Conservation (phyloP, 805 yeast genomes). For the Candida dajiaensis region DNA sequence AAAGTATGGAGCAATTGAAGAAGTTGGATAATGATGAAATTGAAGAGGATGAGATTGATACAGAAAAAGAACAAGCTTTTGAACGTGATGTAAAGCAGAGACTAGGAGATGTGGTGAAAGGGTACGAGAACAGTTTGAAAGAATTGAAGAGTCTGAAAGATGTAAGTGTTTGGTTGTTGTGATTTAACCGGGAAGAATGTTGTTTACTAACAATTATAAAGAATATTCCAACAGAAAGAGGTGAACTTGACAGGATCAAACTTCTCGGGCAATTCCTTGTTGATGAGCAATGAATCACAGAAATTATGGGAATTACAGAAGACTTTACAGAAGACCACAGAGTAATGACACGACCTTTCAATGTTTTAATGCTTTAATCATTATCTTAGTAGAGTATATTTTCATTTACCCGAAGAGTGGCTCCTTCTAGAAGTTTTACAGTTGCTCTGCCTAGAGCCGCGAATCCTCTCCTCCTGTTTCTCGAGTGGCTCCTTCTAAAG, state of each 20-base stretch:
- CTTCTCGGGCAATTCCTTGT: background rate
- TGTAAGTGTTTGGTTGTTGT: constrained; percentile 10
- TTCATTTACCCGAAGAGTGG: background rate
- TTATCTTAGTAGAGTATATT: no score
- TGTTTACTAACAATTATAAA: background rate
- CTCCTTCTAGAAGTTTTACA: background rate
- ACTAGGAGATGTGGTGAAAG: constrained; percentile 6
- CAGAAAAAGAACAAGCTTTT: constrained; percentile 10
- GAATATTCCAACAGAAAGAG: background rate
- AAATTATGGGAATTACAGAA: no score
- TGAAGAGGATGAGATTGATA: constrained; percentile 5
- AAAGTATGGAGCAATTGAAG: constrained; percentile 16
- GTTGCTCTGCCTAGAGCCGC: background rate
- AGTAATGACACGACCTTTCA: background rate
- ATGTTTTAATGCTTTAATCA: no score
- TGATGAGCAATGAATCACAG: background rate
- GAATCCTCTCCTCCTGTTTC: background rate
- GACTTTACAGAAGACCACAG: no score
- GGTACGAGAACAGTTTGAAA: constrained; percentile 14
- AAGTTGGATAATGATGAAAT: background rate
- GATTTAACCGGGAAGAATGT: constrained; percentile 1
- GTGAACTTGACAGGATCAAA: background rate
- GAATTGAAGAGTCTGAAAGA: constrained; percentile 16
- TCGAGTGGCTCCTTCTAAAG: background rate
- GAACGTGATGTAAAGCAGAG: constrained; percentile 3